Conservation (phyloP, 2,329 filamentous ascomycete genomes). For the Trichoderma oligosporum region DNA sequence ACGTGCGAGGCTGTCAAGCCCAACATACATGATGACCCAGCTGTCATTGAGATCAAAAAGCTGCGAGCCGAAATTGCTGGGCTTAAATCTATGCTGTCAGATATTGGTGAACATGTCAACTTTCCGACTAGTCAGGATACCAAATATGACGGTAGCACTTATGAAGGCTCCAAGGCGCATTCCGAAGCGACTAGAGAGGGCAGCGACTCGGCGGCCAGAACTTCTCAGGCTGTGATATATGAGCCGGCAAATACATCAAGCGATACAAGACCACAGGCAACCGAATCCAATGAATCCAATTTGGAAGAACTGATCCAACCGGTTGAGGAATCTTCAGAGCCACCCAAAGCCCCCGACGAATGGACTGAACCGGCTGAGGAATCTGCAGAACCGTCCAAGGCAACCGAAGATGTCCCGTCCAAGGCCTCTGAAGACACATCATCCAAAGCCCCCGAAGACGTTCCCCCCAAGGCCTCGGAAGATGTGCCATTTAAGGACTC, state of each 20-base stretch:
- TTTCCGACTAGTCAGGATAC: slow-evolving; percentile 15
- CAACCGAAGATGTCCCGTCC: not conserved
- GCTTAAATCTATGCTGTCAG: slow-evolving; percentile 48
- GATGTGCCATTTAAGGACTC: not conserved
- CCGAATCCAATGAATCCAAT: not conserved
- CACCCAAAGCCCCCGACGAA: not conserved
- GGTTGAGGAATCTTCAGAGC: not conserved
- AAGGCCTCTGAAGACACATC: not conserved
- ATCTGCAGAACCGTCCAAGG: not conserved
- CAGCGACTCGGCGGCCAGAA: not conserved
- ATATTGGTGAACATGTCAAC: slow-evolving; percentile 30
- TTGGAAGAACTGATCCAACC: not conserved
- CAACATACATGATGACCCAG: slow-evolving; percentile 75
- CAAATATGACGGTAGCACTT: slow-evolving; percentile 8
- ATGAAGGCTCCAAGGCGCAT: not conserved
- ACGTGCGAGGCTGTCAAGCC: slow-evolving; percentile 71
- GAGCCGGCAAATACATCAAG: not conserved
- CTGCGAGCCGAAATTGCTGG: slow-evolving; percentile 56
- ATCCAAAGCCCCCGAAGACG: not conserved
- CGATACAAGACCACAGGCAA: not conserved
- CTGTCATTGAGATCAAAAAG: slow-evolving; percentile 64
- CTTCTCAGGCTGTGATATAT: not conserved
- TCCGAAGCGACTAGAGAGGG: slow-evolving; percentile 1
- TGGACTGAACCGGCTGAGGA: not conserved
- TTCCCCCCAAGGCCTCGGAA: not conserved